A percentile compares a stretch with the other conserved stretches of the same genome.
Evolutionary conservation across 2,329 filamentous ascomycete species (phyloP).

Genomic region (Lachnellula subtilissima): DNA sequence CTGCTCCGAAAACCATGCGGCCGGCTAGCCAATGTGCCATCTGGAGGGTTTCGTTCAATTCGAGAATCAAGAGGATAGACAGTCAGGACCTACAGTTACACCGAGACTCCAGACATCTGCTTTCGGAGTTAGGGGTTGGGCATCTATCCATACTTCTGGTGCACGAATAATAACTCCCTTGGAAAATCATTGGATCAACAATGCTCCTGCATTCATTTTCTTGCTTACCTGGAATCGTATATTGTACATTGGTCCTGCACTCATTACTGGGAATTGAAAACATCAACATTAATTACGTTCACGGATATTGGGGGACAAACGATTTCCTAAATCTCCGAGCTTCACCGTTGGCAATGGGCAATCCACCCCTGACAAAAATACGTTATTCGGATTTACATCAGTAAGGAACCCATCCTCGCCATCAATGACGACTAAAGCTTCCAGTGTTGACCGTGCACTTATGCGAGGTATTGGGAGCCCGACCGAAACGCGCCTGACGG

Average conservation of each 20-base stretch:
- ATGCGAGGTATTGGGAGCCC: neutral
- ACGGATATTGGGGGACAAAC: neutral
- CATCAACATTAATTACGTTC: neutral
- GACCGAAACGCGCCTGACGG: neutral
- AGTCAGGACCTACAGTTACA: conserved; percentile 13
- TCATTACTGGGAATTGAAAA: neutral
- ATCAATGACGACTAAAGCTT: neutral
- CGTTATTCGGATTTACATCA: conserved; percentile 23
- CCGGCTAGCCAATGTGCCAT: conserved; percentile 15
- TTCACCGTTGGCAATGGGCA: neutral
- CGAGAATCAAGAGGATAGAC: neutral
- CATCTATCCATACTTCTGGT: neutral
- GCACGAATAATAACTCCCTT: neutral
- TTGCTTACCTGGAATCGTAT: too few species aligned
- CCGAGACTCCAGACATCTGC: conserved; percentile 25
- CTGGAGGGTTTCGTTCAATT: conserved; percentile 3
- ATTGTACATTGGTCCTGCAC: too few species aligned
- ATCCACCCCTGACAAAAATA: conserved; percentile 15
- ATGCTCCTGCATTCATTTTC: too few species aligned
- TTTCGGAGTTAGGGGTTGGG: conserved; percentile 9
- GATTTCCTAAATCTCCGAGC: neutral
- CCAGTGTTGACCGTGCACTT: neutral
- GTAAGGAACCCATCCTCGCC: conserved; percentile 8
- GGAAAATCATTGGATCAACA: too few species aligned
- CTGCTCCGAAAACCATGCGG: conserved; percentile 16